Evolutionary conservation across 495 filamentous ascomycete genomes (phyloP).

Genomic region (Penicilliopsis zonata): DNA sequence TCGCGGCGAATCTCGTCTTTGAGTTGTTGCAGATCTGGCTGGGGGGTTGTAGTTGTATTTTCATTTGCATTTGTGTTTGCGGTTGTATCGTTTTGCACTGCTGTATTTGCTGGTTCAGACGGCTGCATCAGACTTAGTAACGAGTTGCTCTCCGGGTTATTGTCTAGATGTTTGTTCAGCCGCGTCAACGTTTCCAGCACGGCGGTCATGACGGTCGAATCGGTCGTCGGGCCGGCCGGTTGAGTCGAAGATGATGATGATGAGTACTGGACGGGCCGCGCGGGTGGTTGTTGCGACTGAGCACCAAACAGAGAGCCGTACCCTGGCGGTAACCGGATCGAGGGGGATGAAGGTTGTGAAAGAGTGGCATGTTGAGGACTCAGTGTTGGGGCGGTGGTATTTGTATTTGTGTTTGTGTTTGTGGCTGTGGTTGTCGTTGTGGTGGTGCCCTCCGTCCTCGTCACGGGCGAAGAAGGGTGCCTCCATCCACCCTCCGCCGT

Average conservation of each 20-base stretch:
- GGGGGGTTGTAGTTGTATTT: not conserved
- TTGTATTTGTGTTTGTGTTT: constrained; percentile 1
- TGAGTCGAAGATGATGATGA: not conserved
- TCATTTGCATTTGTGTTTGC: not conserved
- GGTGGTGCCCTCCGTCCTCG: no score
- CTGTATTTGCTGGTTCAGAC: not conserved
- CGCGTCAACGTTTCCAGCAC: constrained; percentile 25
- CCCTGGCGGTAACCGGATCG: not conserved
- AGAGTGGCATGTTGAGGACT: constrained; percentile 20
- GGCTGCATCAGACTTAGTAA: constrained; percentile 10
- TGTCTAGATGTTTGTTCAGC: constrained; percentile 27
- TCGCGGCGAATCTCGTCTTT: constrained; percentile 28
- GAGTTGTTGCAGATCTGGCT: constrained; percentile 4
- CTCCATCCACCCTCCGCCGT: not conserved
- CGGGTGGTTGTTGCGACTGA: not conserved
- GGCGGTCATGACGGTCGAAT: constrained; percentile 18
- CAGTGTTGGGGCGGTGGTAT: constrained; percentile 9
- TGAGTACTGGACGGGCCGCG: not conserved
- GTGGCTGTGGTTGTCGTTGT: constrained; percentile 7
- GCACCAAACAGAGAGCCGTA: not conserved
- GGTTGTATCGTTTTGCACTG: not conserved
- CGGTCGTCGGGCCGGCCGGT: constrained; percentile 1
- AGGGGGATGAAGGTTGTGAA: constrained; percentile 5
- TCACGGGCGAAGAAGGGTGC: not conserved
- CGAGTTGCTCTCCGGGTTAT: constrained; percentile 7